Conservation (phyloP, 2,329 filamentous ascomycete genomes). For the Peltaster fructicola region DNA sequence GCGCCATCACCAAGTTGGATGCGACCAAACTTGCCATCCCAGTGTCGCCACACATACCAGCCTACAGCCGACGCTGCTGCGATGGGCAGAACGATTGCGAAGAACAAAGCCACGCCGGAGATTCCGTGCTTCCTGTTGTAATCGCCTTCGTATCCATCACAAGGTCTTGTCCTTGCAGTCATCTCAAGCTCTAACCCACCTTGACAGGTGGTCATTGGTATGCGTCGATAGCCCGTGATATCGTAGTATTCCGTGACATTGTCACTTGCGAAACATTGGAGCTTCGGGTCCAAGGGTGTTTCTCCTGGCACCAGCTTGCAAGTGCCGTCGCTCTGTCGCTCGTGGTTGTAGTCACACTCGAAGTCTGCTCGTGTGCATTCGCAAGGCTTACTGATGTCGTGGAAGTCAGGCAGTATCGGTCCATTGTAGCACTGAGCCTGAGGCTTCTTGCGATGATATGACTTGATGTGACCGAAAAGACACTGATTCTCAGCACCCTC, state of each 20-base stretch:
- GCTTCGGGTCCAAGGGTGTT: slow-evolving; percentile 40
- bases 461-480: slow-evolving; percentile 76
- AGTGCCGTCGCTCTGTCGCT: slow-evolving; percentile 57
- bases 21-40: slow-evolving; percentile 79
- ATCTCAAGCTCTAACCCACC: slow-evolving; percentile 62
- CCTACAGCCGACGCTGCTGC: slow-evolving; percentile 52
- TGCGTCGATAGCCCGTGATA: slow-evolving; percentile 71
- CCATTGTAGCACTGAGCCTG: slow-evolving; percentile 68
- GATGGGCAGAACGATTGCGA: slow-evolving; percentile 65
- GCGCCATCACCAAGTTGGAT: slow-evolving; percentile 60
- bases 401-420: slow-evolving; percentile 47
- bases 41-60: slow-evolving; percentile 72
- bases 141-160: slow-evolving; percentile 65
- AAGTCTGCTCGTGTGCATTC: slow-evolving; percentile 70
- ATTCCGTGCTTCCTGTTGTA: slow-evolving; percentile 56
- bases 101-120: slow-evolving; percentile 61
- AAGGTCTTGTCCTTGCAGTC: slow-evolving; percentile 42
- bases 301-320: slow-evolving; percentile 65
- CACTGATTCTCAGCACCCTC: slow-evolving; percentile 63
- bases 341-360: slow-evolving; percentile 94
- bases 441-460: slow-evolving; percentile 82
- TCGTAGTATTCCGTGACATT: slow-evolving; percentile 63
- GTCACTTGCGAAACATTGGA: slow-evolving; percentile 44
- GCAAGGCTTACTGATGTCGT: slow-evolving; percentile 58
- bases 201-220: slow-evolving; percentile 74